Base-by-base conservation (phyloP, 2,329 filamentous ascomycete species). In the Scytalidium sp. region DNA sequence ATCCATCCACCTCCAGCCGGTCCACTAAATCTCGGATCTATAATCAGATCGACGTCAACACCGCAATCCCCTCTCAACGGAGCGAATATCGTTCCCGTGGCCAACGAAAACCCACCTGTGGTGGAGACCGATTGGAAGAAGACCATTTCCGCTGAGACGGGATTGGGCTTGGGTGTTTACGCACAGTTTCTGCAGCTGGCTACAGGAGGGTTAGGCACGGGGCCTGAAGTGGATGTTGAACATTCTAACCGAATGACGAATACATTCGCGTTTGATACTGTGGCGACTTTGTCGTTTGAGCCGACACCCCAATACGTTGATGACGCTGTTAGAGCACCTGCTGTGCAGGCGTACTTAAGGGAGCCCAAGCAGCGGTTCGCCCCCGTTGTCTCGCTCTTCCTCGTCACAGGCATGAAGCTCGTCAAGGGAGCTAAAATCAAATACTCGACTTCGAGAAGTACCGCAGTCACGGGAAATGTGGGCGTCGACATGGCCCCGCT, bases 111-210 rank as follows among this genome's bases (percentile, higher is more conserved):
- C 44, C 51, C 54, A 50, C 53, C 56, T 47, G 50, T 58, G 27
- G 52, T 61, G 25, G 60, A 63, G 42, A 63, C 54, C 22, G 54
- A 63, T 50, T 63, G 61, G 60, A 62, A 57, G 47, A 63, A 62
- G 58, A 62, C 56, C n/a, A 42, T 61, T 52, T 62, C 60, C 39
- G 50, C 51, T n/a, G 55, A 60, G 45, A 57, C 36, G 41, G 58
- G 51, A 21, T 43, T 62, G 40, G 55, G 58, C 29, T 50, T 58
- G 39, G 61, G 60, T 50, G 57, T 64, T 21, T 64, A 59, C 52
- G 61, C 59, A 46, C 61, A 63, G 51, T 64, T 64, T 45, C 52
- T 64, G 50, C 61, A 62, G 55, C 50, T 64, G 51, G 60, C 55
- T 53, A 61, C 56, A 13, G 57, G 56, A 27, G 56, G 56, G 45